Evolutionary conservation across 208 protist genomes (phyloP).

Genomic region (Leishmania gerbilli): DNA sequence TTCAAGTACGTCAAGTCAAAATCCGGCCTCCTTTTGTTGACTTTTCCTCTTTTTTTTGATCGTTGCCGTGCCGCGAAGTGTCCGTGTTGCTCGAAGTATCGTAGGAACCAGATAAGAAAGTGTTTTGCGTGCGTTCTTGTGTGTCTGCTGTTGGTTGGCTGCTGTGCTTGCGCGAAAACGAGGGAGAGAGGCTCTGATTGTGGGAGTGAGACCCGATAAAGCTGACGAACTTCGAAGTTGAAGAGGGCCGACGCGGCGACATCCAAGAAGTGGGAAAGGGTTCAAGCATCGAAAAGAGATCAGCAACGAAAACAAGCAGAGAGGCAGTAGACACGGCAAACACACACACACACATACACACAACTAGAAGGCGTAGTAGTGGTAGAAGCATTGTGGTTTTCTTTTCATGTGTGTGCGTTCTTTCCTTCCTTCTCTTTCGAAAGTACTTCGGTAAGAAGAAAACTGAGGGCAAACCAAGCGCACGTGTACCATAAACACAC

Average conservation of each 20-base stretch:
- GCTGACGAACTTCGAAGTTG: background rate
- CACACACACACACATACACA: background rate
- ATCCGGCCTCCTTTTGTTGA: background rate
- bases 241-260: background rate
- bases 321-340: background rate
- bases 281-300: background rate
- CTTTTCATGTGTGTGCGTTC: background rate
- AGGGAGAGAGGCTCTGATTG: background rate
- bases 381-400: background rate
- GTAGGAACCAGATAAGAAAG: background rate
- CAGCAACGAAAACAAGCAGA: background rate
- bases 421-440: background rate
- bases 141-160: background rate
- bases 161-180: background rate
- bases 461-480: background rate
- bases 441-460: background rate
- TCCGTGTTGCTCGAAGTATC: background rate
- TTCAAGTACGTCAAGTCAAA: background rate
- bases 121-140: background rate
- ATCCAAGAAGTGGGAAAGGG: background rate
- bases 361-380: background rate
- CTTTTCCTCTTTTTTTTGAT: background rate
- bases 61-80: background rate
- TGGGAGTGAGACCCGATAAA: background rate
- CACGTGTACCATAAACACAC: background rate